Conservation (phyloP, 345 rosid species). For the Trapa bicornis region DNA sequence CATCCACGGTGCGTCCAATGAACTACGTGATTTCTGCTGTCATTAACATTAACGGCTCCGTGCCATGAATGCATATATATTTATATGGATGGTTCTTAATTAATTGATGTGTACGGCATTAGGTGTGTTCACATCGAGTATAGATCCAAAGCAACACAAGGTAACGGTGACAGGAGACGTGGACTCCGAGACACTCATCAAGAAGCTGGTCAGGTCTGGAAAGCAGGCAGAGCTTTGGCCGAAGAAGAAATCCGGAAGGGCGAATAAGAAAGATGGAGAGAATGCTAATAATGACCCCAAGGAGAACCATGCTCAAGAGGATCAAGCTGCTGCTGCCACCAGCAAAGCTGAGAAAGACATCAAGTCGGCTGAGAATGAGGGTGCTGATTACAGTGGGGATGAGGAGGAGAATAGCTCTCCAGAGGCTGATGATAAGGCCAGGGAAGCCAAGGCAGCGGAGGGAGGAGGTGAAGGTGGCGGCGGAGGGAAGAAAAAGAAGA, state of each 20-base stretch:
- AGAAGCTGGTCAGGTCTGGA: slow-evolving; percentile 42
- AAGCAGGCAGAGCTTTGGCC: slow-evolving; percentile 63
- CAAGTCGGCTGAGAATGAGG: neutral
- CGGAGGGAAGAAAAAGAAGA: slow-evolving; percentile 10
- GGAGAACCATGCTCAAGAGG: slow-evolving; percentile 8
- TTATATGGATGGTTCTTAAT: too few relatives aligned
- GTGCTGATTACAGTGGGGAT: neutral
- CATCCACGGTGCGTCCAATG: slow-evolving; percentile 36
- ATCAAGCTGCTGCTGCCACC: slow-evolving; percentile 10
- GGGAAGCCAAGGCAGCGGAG: slow-evolving; percentile 5
- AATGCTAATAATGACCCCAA: slow-evolving; percentile 9
- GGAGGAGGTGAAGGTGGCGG: slow-evolving; percentile 7
- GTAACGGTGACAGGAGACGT: slow-evolving; percentile 55
- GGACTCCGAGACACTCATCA: slow-evolving; percentile 34
- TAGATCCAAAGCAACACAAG: slow-evolving; percentile 53
- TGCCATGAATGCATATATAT: too few relatives aligned
- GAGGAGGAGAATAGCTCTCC: slow-evolving; percentile 8
- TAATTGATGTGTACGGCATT: neutral
- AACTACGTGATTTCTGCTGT: too few relatives aligned
- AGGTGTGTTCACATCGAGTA: slow-evolving; percentile 43
- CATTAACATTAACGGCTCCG: too few relatives aligned
- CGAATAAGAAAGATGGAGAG: slow-evolving; percentile 20
- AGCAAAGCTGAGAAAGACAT: slow-evolving; percentile 1
- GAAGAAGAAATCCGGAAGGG: slow-evolving; percentile 20
- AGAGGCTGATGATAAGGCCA: slow-evolving; percentile 9